Conservation (phyloP, 1,284 basidiomycete genomes). For the Melanopsichium pennsylvanicum region DNA sequence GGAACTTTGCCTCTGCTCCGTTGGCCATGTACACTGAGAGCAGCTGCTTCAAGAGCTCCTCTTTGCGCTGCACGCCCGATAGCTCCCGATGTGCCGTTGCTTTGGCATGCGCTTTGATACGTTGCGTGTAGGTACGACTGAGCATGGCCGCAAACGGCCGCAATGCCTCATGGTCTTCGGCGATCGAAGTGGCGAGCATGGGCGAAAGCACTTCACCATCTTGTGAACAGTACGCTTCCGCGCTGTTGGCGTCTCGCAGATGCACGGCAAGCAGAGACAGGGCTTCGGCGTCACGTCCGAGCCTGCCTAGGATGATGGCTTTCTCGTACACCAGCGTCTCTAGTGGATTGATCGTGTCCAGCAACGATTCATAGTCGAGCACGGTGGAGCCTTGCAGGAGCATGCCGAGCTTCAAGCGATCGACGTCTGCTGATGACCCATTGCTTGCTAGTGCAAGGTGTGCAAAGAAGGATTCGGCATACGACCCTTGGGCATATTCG, state of each 20-base stretch:
- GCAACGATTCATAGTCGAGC: constrained; percentile 30
- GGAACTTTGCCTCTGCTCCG: constrained; percentile 41
- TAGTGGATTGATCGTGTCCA: constrained; percentile 18
- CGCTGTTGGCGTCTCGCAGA: constrained; percentile 51
- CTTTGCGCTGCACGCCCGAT: constrained; percentile 18
- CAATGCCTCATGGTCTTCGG: constrained; percentile 29
- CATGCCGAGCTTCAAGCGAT: constrained; percentile 52
- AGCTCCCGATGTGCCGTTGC: constrained; percentile 6
- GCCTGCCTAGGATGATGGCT: constrained; percentile 51
- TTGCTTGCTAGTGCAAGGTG: constrained; percentile 50
- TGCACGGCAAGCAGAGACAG: constrained; percentile 45
- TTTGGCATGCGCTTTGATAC: constrained; percentile 28
- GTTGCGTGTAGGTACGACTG: constrained; percentile 33
- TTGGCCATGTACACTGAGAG: constrained; percentile 45
- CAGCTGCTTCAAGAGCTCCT: constrained; percentile 39
- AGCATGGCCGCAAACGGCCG: constrained; percentile 39
- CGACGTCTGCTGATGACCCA: constrained; percentile 8
- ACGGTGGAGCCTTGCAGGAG: constrained; percentile 50
- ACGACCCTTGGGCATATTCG: constrained; percentile 44
- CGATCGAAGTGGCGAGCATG: constrained; percentile 40
- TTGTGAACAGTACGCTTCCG: constrained; percentile 58
- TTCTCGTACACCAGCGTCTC: constrained; percentile 39
- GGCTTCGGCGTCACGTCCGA: constrained; percentile 47
- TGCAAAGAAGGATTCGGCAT: constrained; percentile 55
- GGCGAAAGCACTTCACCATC: constrained; percentile 50